Base-by-base conservation (phyloP, 768 basidiomycete genomes). In the Coprinopsis marcescibilis region DNA sequence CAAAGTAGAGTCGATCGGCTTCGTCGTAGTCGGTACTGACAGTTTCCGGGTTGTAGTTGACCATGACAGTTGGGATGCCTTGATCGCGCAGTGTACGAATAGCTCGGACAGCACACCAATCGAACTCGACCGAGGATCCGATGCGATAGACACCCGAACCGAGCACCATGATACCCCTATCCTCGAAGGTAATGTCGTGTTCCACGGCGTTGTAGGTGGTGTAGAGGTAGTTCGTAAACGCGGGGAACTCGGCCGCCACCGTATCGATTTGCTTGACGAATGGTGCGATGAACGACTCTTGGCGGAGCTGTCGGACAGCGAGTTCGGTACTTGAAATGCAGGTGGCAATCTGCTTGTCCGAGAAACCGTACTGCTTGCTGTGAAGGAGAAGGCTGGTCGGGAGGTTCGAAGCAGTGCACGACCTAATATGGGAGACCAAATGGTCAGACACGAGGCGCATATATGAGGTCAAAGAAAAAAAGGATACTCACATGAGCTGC, bases 221-320 rank as follows among this genome's bases (percentile, higher is more conserved):
- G 70, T 99, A 98, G 36, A 99, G 83, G 65, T 98, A 98, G 71
- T 99, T 99, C 46, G 96, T 98, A 73, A 85, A 91, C 1, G 94
- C 93, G 1, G 96, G 95, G 79, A 97, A 99, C 61, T 98, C 94
- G 23, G 96, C 95, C 10, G 96, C 96, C 46, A 98, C 94, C 0
- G 96, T 98, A 58, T 99, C 96, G 63, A 97, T 99, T 62, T 98
- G 95, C 73, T 98, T 98, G 67, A 96, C 88, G 63, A 91, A 95
- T 0, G 94, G 94, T 11, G 75, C 73, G 57, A 98, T 85, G 26
- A 76, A 78, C 38, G 68, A 65, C 65, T 98, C 95, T 60, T 90
- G 85, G 46, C 95, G 87, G 42, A 93, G 73, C 33, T 86, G 78
- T 48, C 95, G 89, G 24, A 98, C 83, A 34, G 93, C 93, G 33